Base-by-base conservation (phyloP, 805 yeast genomes). In the Candida vaughaniae region DNA sequence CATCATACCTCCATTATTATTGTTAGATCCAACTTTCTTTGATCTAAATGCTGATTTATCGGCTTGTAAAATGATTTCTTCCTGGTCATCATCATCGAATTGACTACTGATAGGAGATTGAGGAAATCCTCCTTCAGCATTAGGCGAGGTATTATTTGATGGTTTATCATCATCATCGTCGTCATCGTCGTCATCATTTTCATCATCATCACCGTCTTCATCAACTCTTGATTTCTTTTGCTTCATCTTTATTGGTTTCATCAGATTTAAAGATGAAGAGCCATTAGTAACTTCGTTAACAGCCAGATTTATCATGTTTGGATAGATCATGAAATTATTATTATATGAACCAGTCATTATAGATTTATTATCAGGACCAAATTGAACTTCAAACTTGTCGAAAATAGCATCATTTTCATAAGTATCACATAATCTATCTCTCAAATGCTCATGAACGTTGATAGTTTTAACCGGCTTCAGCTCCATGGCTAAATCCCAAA, bases 401-500 rank as follows among this genome's bases (percentile, higher is more conserved):
- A 93, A 93, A 40, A 93, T 93, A 31, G 98, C 95, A 67, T 93
- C 99, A 60, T 89, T 90, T 62, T 93, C 99, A 69, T 95, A 93
- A 30, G 98, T 89, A 62, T 95, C 97, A 67, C 98, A 91, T 55
- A 93, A 71, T 56, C 91, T 75, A 55, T 89, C 96, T 52, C 96
- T 80, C 55, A 93, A 77, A 60, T 87, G 95, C 60, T 93, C 98
- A 64, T 93, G 99, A 46, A 95, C 89, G 58, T 88, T 88, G 44
- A 93, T 90, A 11, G 97, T 90, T 62, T 88, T 88, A 40, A 95
- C 66, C 25, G 99, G 99, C 61, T 84, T 87, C 48, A 81, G 82
- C 64, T 93, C 96, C 99, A 93, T 93, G 47, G 88, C 88, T 45
- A 93, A 76, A 69, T 93, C 99, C 99, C 99, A 93, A 50, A 93